Base-by-base conservation (phyloP, 495 filamentous ascomycete genomes). In the Trichoderma gamsii region DNA sequence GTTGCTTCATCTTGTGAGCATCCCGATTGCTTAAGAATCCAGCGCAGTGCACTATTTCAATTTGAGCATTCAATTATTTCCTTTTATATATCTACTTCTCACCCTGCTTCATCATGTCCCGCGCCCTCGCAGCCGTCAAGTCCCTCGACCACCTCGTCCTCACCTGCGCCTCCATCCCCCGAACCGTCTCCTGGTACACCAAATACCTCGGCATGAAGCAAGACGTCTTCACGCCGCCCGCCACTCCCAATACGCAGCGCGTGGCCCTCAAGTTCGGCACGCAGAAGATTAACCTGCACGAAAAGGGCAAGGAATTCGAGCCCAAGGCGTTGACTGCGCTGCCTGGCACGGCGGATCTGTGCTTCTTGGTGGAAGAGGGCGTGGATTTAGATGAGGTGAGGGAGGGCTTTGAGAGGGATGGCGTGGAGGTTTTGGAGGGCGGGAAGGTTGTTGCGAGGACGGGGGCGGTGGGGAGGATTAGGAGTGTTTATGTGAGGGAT, bases 241-340 rank as follows among this genome's bases (percentile, higher is more conserved):
- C 44, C 15, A 73, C 74, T 8, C 69, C 72, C 18, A 65, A 75
- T 21, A 74, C 79, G 41, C 76, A 75, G 32, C 78, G 84, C 23
- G 79, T 85, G 70, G 82, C 83, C 13, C 74, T 86, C 0, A 67
- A 78, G 6, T 85, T 85, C 67, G 84, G 83, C 16, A 72, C 56
- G 5, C 82, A 85, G 63, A 85, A 86, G 68, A 84, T 86, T 66
- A 86, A 86, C 68, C 78, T 86, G 1, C 84, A 86, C 68, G 72
- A 80, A 66, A 70, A 73, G 1, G 83, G 82, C 63, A 23, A 78
- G 69, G 83, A 86, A 68, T 85, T 84, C 68, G 82, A 84, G 68
- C 84, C 83, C 16, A 85, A 84, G 71, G 83, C 84, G 3, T 72
- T 74, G 18, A 76, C 71, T 44, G 81, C 81, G 6, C 73, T 75